These are phyloP conservation scores for Nitzschia putrida DNA, from an alignment of 108 stramenopile species.

Conservation along the genomic window DNA sequence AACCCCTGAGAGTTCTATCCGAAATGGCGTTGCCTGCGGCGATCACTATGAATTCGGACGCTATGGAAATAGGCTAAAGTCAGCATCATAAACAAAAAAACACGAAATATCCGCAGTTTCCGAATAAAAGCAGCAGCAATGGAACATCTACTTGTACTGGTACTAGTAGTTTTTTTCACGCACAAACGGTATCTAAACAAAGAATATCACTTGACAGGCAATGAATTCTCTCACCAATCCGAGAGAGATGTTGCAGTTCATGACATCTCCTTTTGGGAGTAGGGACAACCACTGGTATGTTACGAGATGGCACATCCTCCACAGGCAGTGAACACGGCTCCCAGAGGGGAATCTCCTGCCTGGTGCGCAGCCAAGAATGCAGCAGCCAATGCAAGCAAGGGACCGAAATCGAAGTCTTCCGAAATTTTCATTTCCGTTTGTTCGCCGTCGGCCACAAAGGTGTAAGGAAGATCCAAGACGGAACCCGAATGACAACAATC, in stretches of 20 bases:
- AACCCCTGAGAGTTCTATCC: too few species aligned
- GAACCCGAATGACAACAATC: slow-evolving; percentile 91
- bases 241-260: too few species aligned
- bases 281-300: not conserved
- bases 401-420: slow-evolving; percentile 51
- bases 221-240: too few species aligned
- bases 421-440: slow-evolving; percentile 50
- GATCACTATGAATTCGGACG: not conserved
- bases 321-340: slow-evolving; percentile 2
- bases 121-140: too few species aligned
- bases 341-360: slow-evolving; percentile 15
- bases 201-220: too few species aligned
- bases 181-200: too few species aligned
- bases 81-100: too few species aligned
- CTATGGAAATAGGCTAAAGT: not conserved
- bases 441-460: slow-evolving; percentile 65
- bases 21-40: too few species aligned
- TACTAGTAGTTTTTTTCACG: too few species aligned
- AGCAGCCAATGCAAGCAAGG: slow-evolving; percentile 36
- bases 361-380: slow-evolving; percentile 23
- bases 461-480: slow-evolving; percentile 77
- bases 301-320: slow-evolving; percentile 3
- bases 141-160: too few species aligned
- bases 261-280: too few species aligned
- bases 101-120: too few species aligned